Evolutionary conservation across 345 rosid species (phyloP), one percentile per base, ranked within the genome.

Genomic region (Pistacia integerrima): DNA sequence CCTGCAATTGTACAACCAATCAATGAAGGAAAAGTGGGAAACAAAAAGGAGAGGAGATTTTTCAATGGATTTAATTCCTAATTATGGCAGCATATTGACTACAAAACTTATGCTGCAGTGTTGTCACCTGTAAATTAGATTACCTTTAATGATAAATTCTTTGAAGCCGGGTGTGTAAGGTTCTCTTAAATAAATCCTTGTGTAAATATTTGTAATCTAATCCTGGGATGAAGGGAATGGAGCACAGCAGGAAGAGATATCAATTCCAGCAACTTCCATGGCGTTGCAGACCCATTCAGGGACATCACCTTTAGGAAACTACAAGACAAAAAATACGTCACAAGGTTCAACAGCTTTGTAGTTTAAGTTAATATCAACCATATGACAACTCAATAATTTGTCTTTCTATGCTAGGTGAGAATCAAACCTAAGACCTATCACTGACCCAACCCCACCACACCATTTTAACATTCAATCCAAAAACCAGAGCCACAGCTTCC

Each of bases 261-360:
- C 91, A 28, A 92, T 80, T 78, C 88, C 94, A 48, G 97, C 94
- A 54, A 87, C 92, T 68, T 92, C 94, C 97, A 89, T 90, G 84
- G 97, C 97, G 77, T 90, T 92, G 86, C 90, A 83, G 69, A 92
- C 97, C 97, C 97, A 90, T 38, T 87, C 78, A 8, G 97, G 97
- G 67, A 92, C 86, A 68, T 90, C 90, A 4, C 97, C 94, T 75
- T 80, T 77, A 0, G 93, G 97, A 82, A 92, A 92, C 97, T 92
- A 74, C 82, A 86, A 78, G 70, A 70, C 5, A 69, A 72, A 69
- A 69, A 77, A 48, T 25, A 46, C 49, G 73, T 16, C 38, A 58
- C 30, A 7, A 80, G 77, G 62, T 78, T 59, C 22, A 74, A 61
- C 4, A 70, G 22, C 12, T 36, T 69, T 2, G 14, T 51, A 20